Evolutionary conservation across 1,284 basidiomycete species (phyloP).

Genomic region (Irpex rosettiformis): DNA sequence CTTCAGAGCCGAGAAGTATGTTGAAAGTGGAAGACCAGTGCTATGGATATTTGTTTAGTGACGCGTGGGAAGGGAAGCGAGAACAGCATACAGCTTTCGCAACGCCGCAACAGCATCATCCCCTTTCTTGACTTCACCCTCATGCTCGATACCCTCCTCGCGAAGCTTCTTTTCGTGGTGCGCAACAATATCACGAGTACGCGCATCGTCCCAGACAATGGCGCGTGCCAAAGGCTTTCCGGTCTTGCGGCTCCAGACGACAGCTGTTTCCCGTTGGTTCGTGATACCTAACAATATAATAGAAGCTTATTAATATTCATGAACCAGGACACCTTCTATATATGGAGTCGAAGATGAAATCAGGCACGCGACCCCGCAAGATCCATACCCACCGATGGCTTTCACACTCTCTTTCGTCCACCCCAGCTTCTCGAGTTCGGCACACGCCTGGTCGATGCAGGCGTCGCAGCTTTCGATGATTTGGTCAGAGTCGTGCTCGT

Average conservation of each 20-base stretch:
- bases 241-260: constrained; percentile 90
- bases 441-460: constrained; percentile 76
- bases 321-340: constrained; percentile 8
- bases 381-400: constrained; percentile 77
- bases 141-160: constrained; percentile 73
- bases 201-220: constrained; percentile 95
- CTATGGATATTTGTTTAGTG: constrained; percentile 34
- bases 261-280: constrained; percentile 96
- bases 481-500: constrained; percentile 90
- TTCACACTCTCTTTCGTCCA: constrained; percentile 82
- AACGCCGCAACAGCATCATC: constrained; percentile 65
- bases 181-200: constrained; percentile 83
- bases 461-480: constrained; percentile 76
- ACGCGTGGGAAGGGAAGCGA: constrained; percentile 8
- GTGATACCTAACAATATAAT: constrained; percentile 82
- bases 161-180: constrained; percentile 75
- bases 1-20: constrained; percentile 97
- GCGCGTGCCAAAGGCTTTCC: constrained; percentile 87
- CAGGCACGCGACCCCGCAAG: constrained; percentile 9
- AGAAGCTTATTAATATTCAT: not conserved
- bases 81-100: constrained; percentile 58
- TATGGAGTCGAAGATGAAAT: constrained; percentile 9
- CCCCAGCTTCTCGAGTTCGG: constrained; percentile 72
- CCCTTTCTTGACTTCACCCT: constrained; percentile 69
- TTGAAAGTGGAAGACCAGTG: constrained; percentile 91